Evolutionary conservation across 192 early-diverging fungal species (phyloP).

Genomic region (Chytriomyces confervae): DNA sequence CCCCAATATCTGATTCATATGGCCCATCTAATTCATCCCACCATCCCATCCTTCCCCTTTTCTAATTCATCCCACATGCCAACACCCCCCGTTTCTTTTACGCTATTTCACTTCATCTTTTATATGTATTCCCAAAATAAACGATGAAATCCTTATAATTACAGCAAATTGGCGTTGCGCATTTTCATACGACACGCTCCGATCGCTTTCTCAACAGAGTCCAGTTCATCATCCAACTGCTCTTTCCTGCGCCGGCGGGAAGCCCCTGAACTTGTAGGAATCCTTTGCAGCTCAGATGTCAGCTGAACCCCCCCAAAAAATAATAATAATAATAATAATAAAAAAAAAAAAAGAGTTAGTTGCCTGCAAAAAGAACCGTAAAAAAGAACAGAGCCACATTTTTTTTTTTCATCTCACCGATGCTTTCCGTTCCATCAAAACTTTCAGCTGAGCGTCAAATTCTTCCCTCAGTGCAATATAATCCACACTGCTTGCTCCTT

Average conservation of each 20-base stretch:
- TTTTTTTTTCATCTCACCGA: not conserved
- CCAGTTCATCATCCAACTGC: constrained; percentile 32
- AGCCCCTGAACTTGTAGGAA: constrained; percentile 1
- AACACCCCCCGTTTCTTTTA: too few relatives aligned
- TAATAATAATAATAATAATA: too few relatives aligned
- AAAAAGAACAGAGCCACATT: not conserved
- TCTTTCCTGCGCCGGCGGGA: constrained; percentile 23
- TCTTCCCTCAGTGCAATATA: constrained; percentile 19
- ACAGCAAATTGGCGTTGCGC: constrained; percentile 22
- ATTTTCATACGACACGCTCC: constrained; percentile 24
- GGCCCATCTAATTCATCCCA: too few relatives aligned
- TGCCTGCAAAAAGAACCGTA: not conserved
- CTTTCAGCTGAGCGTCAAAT: constrained; percentile 16
- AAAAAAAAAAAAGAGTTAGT: too few relatives aligned
- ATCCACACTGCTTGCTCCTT: not conserved
- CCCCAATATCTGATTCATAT: too few relatives aligned
- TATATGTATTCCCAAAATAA: too few relatives aligned
- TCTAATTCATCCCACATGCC: too few relatives aligned
- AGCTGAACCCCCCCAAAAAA: not conserved
- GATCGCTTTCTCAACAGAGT: constrained; percentile 28
- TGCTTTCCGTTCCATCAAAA: constrained; percentile 13
- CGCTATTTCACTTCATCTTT: too few relatives aligned
- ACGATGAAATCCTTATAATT: not conserved
- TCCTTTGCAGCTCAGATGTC: constrained; percentile 22
- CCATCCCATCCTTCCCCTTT: too few relatives aligned